phyloP scores from a whole-genome alignment of 192 early-diverging fungal genomes.

The Diversispora eburnea region DNA sequence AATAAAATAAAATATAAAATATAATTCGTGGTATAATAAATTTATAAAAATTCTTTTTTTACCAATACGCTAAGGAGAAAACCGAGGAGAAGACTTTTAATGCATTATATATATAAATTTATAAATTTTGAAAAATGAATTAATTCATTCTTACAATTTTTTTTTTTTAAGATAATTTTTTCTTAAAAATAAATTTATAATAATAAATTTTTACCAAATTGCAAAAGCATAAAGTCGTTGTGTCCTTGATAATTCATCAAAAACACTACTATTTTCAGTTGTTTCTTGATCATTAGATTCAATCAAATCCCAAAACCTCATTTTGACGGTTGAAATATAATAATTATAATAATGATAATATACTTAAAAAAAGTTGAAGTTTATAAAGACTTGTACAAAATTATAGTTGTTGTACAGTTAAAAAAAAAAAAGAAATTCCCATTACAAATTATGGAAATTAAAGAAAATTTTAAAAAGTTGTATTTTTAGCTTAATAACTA shows the following conservation, averaged over 20 bases:
- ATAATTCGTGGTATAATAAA: neutral
- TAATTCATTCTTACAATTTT: neutral
- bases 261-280: constrained; percentile 51
- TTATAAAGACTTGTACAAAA: no score
- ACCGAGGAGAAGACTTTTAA: constrained; percentile 74
- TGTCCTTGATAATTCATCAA: constrained; percentile 50
- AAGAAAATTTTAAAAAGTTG: no score
- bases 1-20: constrained; percentile 7
- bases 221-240: constrained; percentile 81
- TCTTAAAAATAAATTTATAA: neutral
- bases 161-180: neutral
- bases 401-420: no score
- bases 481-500: no score
- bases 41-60: constrained; percentile 14
- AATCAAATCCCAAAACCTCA: constrained; percentile 27
- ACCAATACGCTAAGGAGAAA: constrained; percentile 78
- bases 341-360: no score
- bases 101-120: neutral
- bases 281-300: constrained; percentile 40
- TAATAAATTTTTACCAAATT: constrained; percentile 42
- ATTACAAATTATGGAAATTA: no score
- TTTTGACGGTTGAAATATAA: neutral
- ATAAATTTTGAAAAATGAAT: neutral
- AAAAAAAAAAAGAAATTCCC: no score
- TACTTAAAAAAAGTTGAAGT: no score